phyloP scores from a whole-genome alignment of 345 rosid genomes.

The Durio zibethinus region DNA sequence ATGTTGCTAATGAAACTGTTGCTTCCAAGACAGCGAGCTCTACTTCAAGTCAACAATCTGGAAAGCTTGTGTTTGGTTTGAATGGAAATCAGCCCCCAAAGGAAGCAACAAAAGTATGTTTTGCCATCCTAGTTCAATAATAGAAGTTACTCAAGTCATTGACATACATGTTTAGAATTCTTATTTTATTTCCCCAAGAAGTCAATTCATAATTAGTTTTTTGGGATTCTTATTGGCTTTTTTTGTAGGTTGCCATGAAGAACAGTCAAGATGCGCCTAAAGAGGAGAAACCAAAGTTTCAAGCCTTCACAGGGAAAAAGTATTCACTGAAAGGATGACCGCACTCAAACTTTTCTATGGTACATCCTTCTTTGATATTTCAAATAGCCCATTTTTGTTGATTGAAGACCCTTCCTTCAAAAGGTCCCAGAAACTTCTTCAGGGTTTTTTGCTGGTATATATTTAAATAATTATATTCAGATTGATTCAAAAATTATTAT shows the following conservation, averaged over 20 bases:
- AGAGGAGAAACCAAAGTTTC: conserved; percentile 44
- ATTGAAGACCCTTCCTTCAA: neutral
- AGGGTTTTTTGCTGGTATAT: neutral
- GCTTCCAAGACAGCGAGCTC: conserved; percentile 28
- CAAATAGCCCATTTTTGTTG: conserved; percentile 5
- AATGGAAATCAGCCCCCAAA: conserved; percentile 27
- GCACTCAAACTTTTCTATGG: neutral
- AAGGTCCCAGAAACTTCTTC: neutral
- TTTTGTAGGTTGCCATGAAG: conserved; percentile 29
- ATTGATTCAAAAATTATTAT: neutral
- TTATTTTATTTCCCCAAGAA: neutral
- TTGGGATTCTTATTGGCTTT: conserved; percentile 7
- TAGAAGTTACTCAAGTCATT: neutral
- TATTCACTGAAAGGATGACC: conserved; percentile 45
- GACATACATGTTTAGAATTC: neutral
- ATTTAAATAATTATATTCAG: neutral
- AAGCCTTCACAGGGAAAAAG: conserved; percentile 66
- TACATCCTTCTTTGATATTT: neutral
- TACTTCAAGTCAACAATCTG: conserved; percentile 29
- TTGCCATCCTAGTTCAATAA: neutral
- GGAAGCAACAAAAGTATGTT: conserved; percentile 34
- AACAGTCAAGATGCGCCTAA: conserved; percentile 34
- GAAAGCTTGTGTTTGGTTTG: conserved; percentile 56
- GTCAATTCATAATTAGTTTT: neutral
- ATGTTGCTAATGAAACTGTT: conserved; percentile 17